Evolutionary conservation across 768 basidiomycete species (phyloP).

Genomic region (Royoungia palumana): DNA sequence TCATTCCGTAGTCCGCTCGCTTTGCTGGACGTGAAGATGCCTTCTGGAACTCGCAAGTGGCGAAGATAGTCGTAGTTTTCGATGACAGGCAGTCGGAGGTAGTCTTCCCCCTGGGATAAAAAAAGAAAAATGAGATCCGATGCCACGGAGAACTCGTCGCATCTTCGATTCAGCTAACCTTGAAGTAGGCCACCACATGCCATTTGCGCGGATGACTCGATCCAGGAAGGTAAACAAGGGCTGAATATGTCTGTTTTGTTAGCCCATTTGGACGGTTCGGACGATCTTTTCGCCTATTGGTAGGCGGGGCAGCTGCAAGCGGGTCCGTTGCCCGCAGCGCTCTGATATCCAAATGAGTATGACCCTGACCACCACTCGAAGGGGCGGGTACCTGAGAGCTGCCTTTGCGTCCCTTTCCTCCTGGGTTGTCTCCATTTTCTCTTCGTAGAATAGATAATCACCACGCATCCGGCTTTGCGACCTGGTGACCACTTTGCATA

Average conservation of each 20-base stretch:
- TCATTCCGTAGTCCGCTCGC: constrained; percentile 34
- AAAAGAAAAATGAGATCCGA: constrained; percentile 5
- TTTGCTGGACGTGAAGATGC: constrained; percentile 73
- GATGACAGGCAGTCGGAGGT: constrained; percentile 64
- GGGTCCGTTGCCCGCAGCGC: constrained; percentile 62
- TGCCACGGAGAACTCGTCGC: not conserved
- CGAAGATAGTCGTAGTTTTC: constrained; percentile 75
- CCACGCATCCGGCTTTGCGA: constrained; percentile 84
- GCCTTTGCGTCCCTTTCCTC: constrained; percentile 79
- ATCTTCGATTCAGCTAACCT: constrained; percentile 44
- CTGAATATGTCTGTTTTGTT: constrained; percentile 84
- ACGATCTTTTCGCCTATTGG: constrained; percentile 69
- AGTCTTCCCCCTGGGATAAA: constrained; percentile 58
- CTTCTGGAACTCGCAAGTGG: constrained; percentile 61
- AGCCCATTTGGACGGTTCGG: constrained; percentile 78
- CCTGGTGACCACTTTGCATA: constrained; percentile 37
- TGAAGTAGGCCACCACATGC: constrained; percentile 84
- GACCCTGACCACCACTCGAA: not conserved
- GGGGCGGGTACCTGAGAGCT: constrained; percentile 55
- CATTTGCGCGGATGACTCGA: constrained; percentile 62
- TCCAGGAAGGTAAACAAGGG: constrained; percentile 64
- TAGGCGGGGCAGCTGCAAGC: constrained; percentile 51
- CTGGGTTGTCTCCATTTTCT: constrained; percentile 76
- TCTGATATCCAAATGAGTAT: constrained; percentile 32
- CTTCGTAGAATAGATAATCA: constrained; percentile 81